A percentile compares a stretch with the other conserved stretches of the same genome.
These are phyloP conservation scores for Candida sakaeoensis DNA, from an alignment of 805 yeast species.

Conservation along the genomic window DNA sequence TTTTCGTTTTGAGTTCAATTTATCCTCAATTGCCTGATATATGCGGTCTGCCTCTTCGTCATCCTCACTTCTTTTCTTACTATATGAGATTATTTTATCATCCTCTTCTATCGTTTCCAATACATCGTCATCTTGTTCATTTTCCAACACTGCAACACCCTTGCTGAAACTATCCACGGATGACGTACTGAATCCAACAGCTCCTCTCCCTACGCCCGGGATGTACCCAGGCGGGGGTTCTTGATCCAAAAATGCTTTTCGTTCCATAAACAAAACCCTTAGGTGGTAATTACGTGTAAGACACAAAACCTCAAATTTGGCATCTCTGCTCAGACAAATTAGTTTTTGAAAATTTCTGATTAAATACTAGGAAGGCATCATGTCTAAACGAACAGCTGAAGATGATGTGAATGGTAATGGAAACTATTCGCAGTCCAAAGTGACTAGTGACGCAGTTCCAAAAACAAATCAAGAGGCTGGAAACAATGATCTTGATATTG, in stretches of 20 bases:
- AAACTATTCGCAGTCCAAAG: constrained; percentile 31
- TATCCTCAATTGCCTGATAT: constrained; percentile 63
- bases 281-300: constrained; percentile 2
- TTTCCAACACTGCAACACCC: constrained; percentile 13
- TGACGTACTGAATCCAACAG: constrained; percentile 79
- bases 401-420: constrained; percentile 20
- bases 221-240: constrained; percentile 87
- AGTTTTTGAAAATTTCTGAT: not conserved
- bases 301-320: not conserved
- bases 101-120: constrained; percentile 18
- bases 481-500: constrained; percentile 56
- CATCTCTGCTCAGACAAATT: constrained; percentile 6
- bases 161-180: constrained; percentile 59
- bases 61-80: constrained; percentile 39
- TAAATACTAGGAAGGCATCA: constrained; percentile 13
- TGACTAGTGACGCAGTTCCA: constrained; percentile 37
- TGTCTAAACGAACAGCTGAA: constrained; percentile 53
- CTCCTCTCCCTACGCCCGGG: constrained; percentile 94
- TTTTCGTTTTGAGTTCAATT: constrained; percentile 22
- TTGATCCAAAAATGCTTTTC: constrained; percentile 70
- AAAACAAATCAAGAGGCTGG: constrained; percentile 19
- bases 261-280: constrained; percentile 38
- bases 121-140: constrained; percentile 30
- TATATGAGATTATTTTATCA: constrained; percentile 26
- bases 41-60: constrained; percentile 77